Evolutionary conservation across 805 yeast species (phyloP).

Genomic region (Myxozyma vanderwaltii): DNA sequence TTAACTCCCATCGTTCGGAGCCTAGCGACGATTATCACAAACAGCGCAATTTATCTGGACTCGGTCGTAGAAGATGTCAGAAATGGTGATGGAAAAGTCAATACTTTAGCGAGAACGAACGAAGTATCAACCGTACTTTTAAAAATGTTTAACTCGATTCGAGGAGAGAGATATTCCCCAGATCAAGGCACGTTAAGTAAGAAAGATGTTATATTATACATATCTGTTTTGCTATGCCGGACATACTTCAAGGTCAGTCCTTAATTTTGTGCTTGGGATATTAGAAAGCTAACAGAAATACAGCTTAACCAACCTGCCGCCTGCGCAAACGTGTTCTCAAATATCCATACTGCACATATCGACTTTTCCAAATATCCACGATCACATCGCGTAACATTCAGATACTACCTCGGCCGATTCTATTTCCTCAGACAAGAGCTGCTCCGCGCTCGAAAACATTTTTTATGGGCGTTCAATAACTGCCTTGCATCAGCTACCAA

Average conservation of each 20-base stretch:
- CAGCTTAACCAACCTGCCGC: conserved; percentile 38
- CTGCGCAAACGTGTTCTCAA: conserved; percentile 55
- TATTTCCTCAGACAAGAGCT: conserved; percentile 57
- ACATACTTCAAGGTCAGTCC: conserved; percentile 53
- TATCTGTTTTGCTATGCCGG: conserved; percentile 58
- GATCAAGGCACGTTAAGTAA: conserved; percentile 39
- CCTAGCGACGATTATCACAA: conserved; percentile 14
- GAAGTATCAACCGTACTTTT: conserved; percentile 58
- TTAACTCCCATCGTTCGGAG: conserved; percentile 8
- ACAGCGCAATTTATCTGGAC: conserved; percentile 22
- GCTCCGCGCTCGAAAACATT: conserved; percentile 54
- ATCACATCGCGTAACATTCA: conserved; percentile 56
- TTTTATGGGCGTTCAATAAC: conserved; percentile 55
- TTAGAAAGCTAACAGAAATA: conserved; percentile 41
- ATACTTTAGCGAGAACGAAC: conserved; percentile 44
- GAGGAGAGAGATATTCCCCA: conserved; percentile 49
- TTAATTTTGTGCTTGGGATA: not conserved
- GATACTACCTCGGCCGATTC: conserved; percentile 59
- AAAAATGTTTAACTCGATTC: conserved; percentile 60
- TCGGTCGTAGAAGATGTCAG: conserved; percentile 18
- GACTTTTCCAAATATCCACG: conserved; percentile 47
- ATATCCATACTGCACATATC: conserved; percentile 53
- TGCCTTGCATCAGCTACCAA: conserved; percentile 40
- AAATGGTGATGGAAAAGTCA: conserved; percentile 38
- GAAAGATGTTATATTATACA: conserved; percentile 53